Evolutionary conservation across 176 grass and related monocot genomes (phyloP), one percentile per base, ranked within the genome.

Genomic region (Saccharum spontaneum): DNA sequence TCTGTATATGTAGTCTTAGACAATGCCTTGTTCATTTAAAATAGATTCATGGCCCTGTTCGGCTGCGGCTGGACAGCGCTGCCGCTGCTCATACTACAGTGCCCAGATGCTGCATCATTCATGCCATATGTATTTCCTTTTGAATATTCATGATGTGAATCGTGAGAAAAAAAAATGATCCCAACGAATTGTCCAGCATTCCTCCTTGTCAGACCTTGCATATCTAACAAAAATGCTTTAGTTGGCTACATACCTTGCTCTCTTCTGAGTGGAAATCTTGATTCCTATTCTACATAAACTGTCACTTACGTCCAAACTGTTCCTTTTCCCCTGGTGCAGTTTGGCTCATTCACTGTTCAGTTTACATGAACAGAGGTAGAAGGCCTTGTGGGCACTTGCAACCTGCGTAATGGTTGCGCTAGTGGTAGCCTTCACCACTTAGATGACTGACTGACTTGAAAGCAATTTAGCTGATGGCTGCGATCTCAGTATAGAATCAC

Each of bases 271-370:
- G 23, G 33, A 83, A 78, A 78, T 66, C 3, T 30, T 44, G 33
- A 28, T 69, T 69, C 23, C 2, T 10, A 43, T 79, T 46, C 49
- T 41, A 59, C 66, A 71, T 84, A 43, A 60, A 30, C 41, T 3
- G 18, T 18, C 28, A 46, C 72, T 54, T 22, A 38, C 67, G 68
- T 86, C 30, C 43, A 64, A 80, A 67, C 6, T 8, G 50, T 13
- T 75, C 22, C 22, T 63, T 2, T 65, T 63, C 28, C 24, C 50
- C 14, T 24, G 38, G 1, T 85, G 85, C 81, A 88, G 70, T 36
- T 64, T 84, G 7, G 33, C 4, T 43, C 9, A 65, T 60, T 87
- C 40, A 28, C 7, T 31, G 40, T 67, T 72, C 39, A 4, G 57
- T 24, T 61, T 60, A 63, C n/a, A 79, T 34, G n/a, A 64, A 23